Conservation (phyloP, 805 yeast species). For the Ogataea degrootiae region DNA sequence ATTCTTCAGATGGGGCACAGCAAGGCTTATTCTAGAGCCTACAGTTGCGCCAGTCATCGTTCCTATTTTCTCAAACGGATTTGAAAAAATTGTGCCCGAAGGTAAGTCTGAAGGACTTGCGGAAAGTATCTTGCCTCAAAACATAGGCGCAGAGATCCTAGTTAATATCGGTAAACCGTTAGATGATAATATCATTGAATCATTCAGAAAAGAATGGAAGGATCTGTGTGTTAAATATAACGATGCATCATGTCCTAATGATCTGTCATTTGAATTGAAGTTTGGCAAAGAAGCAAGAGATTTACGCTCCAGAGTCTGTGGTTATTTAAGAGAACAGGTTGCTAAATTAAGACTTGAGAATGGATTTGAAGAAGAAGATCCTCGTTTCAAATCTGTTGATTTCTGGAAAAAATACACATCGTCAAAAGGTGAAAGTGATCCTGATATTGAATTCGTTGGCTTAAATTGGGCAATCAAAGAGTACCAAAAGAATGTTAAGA, state of each 20-base stretch:
- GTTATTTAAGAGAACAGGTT: constrained; percentile 60
- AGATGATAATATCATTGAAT: constrained; percentile 52
- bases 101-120: constrained; percentile 50
- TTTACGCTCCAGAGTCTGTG: constrained; percentile 69
- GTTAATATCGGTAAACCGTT: constrained; percentile 71
- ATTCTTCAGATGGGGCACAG: constrained; percentile 93
- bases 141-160: constrained; percentile 61
- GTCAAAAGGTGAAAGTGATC: constrained; percentile 63
- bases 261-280: constrained; percentile 57
- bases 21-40: constrained; percentile 77
- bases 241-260: constrained; percentile 48
- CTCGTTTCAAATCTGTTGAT: constrained; percentile 56
- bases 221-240: constrained; percentile 49
- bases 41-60: constrained; percentile 79
- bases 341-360: constrained; percentile 39
- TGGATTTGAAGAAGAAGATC: constrained; percentile 55
- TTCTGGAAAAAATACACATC: constrained; percentile 73
- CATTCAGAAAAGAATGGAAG: constrained; percentile 69
- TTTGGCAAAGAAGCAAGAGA: constrained; percentile 58
- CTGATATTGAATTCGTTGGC: constrained; percentile 68
- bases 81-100: constrained; percentile 85
- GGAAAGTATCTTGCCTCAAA: constrained; percentile 55
- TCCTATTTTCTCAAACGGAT: constrained; percentile 82
- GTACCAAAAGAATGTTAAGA: constrained; percentile 43
- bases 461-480: constrained; percentile 79